phyloP scores from a whole-genome alignment of 345 rosid genomes.

The Arabis hirsuta region DNA sequence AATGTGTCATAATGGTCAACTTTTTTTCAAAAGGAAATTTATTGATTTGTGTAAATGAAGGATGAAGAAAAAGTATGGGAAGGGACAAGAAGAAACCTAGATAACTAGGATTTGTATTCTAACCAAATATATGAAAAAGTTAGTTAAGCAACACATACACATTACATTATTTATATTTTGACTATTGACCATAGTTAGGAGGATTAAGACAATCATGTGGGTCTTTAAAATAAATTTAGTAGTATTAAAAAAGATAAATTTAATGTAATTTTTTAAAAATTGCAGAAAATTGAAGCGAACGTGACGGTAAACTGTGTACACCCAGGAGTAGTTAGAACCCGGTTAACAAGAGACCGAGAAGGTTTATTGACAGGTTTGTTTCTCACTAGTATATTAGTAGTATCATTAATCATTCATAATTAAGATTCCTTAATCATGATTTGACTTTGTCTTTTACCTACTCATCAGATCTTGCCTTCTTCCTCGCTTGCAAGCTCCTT shows the following conservation, averaged over 20 bases:
- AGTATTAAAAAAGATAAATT: not conserved
- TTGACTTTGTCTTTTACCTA: constrained; percentile 25
- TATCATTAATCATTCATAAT: not conserved
- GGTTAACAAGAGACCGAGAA: constrained; percentile 92
- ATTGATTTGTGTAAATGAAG: constrained; percentile 20
- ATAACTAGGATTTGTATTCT: constrained; percentile 33
- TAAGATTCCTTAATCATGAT: constrained; percentile 25
- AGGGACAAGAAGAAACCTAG: constrained; percentile 36
- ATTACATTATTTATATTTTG: constrained; percentile 19
- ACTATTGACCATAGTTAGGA: constrained; percentile 35
- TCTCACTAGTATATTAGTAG: not conserved
- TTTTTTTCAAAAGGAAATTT: not conserved
- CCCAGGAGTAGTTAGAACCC: constrained; percentile 91
- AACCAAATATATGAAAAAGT: constrained; percentile 28
- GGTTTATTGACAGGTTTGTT: constrained; percentile 76
- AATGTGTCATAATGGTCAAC: constrained; percentile 23
- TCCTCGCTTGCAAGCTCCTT: constrained; percentile 79
- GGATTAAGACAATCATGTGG: constrained; percentile 40
- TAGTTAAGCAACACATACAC: constrained; percentile 19
- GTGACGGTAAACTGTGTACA: constrained; percentile 91
- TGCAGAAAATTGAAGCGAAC: constrained; percentile 80
- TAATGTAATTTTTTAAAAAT: not conserved
- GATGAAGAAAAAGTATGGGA: constrained; percentile 1
- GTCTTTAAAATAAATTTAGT: constrained; percentile 4
- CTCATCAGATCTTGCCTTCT: constrained; percentile 83